Evolutionary conservation across 108 stramenopile species (phyloP).

Genomic region (Cyclotella distinguenda): DNA sequence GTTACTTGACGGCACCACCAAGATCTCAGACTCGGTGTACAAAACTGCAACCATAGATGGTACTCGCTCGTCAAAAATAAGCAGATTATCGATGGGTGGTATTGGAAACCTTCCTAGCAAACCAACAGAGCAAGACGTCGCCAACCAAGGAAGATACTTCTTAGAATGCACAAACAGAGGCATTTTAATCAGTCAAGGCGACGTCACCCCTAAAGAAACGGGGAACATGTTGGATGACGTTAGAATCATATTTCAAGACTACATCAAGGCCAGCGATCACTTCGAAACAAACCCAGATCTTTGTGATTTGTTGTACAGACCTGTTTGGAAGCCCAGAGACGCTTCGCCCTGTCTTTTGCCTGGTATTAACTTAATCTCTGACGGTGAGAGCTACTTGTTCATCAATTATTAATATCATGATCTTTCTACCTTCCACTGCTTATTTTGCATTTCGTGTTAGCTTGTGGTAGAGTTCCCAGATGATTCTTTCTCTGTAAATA

Average conservation of each 20-base stretch:
- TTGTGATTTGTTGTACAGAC: slow-evolving; percentile 60
- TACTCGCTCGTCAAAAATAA: slow-evolving; percentile 39
- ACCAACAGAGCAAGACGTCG: slow-evolving; percentile 47
- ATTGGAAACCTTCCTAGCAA: slow-evolving; percentile 31
- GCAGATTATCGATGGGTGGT: slow-evolving; percentile 35
- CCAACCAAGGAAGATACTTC: slow-evolving; percentile 37
- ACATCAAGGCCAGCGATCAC: slow-evolving; percentile 13
- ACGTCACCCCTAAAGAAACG: slow-evolving; percentile 63
- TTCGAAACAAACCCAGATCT: slow-evolving; percentile 27
- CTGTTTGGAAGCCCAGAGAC: slow-evolving; percentile 68
- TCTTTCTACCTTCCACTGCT: no score
- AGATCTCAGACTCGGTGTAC: slow-evolving; percentile 36
- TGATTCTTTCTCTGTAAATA: slow-evolving; percentile 7
- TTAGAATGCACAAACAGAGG: slow-evolving; percentile 44
- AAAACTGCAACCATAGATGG: slow-evolving; percentile 42
- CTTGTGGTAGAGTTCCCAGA: slow-evolving; percentile 68
- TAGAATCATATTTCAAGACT: slow-evolving; percentile 48
- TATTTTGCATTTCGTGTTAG: no score
- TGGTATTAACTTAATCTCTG: slow-evolving; percentile 61
- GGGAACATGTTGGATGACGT: slow-evolving; percentile 46
- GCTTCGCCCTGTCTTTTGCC: slow-evolving; percentile 63
- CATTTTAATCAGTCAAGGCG: slow-evolving; percentile 65
- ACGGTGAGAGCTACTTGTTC: no score
- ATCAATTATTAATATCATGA: no score
- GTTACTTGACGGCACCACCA: slow-evolving; percentile 50